phyloP scores from a whole-genome alignment of 352 stramenopile species.

The Phytophthora cactorum region DNA sequence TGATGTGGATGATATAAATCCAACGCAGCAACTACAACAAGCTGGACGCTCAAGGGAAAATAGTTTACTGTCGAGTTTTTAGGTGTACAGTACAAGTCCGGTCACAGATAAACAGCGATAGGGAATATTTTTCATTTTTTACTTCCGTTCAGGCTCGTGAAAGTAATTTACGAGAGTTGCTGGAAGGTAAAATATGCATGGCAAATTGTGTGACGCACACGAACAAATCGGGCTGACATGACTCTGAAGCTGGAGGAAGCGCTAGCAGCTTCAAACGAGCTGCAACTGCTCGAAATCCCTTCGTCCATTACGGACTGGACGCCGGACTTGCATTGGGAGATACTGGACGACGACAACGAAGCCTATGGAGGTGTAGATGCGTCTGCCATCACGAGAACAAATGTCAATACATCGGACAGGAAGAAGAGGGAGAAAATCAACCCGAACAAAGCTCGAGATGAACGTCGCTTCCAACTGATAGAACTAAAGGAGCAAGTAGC shows the following conservation, averaged over 20 bases:
- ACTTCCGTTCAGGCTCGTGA: not conserved
- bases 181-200: no score
- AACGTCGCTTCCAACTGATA: not conserved
- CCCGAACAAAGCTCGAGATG: not conserved
- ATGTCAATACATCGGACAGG: not conserved
- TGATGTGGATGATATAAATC: slow-evolving; percentile 88
- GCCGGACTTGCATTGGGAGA: not conserved
- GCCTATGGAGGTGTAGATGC: not conserved
- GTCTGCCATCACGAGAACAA: not conserved
- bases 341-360: not conserved
- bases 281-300: not conserved
- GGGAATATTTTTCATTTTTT: not conserved
- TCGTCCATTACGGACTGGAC: not conserved
- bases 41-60: not conserved
- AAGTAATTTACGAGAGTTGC: no score
- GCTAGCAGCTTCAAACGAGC: not conserved
- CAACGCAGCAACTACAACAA: not conserved
- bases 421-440: not conserved
- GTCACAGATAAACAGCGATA: no score
- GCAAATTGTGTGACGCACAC: no score
- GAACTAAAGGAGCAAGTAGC: not conserved
- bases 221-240: no score
- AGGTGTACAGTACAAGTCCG: no score
- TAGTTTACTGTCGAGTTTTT: not conserved
- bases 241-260: not conserved